Conservation (phyloP, 2,329 filamentous ascomycete genomes). For the Scytalidium sp. region DNA sequence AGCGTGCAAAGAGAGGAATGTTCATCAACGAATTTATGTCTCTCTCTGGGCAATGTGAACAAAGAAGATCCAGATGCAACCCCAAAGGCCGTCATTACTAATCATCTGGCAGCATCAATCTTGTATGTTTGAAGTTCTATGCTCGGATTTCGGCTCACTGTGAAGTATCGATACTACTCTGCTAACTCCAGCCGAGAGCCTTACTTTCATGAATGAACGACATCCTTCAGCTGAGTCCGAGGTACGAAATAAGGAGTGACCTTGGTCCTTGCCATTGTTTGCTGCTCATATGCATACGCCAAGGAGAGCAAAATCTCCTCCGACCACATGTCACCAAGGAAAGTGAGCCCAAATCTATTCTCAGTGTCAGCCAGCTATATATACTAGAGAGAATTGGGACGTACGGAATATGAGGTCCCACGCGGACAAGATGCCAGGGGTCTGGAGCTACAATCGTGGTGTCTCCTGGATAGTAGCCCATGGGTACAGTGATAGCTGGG, state of each 20-base stretch:
- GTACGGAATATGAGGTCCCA: slow-evolving; percentile 48
- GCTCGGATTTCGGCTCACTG: no score
- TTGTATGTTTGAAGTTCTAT: no score
- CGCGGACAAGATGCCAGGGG: slow-evolving; percentile 45
- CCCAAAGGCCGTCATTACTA: no score
- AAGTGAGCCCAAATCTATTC: slow-evolving; percentile 55
- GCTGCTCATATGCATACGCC: slow-evolving; percentile 63
- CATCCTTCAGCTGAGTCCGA: slow-evolving; percentile 42
- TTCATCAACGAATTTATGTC: no score
- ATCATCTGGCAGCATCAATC: no score
- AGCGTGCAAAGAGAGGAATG: no score
- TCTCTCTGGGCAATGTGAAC: no score
- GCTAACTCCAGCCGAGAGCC: no score
- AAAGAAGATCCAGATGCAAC: no score
- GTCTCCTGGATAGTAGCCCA: slow-evolving; percentile 52
- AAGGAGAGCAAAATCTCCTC: slow-evolving; percentile 61
- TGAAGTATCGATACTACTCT: no score
- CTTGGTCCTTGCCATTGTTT: slow-evolving; percentile 39
- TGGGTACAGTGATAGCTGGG: slow-evolving; percentile 60
- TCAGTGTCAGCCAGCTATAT: slow-evolving; percentile 6
- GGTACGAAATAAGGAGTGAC: slow-evolving; percentile 47
- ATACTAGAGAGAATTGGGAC: slow-evolving; percentile 1
- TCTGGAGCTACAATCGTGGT: slow-evolving; percentile 40
- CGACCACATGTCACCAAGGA: slow-evolving; percentile 58
- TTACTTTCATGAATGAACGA: slow-evolving; percentile 31